Base-by-base conservation (phyloP, 768 basidiomycete genomes). In the Amylocystis lapponica region DNA sequence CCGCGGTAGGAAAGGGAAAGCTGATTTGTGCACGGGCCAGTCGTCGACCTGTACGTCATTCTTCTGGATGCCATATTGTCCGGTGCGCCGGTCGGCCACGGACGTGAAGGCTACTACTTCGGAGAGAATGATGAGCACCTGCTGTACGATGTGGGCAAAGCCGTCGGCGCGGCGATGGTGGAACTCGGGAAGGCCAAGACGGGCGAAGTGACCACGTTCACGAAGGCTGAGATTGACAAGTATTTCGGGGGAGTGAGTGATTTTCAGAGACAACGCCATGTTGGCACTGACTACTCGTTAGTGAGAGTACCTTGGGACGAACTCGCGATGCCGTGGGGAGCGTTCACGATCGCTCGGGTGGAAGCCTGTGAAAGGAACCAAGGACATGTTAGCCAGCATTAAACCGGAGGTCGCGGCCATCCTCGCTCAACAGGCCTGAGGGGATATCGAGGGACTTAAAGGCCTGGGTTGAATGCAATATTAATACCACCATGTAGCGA, bases 321-420 rank as follows among this genome's bases (percentile, higher is more conserved):
- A 61, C 48, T 58, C 54, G 19, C 58, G 60, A 11, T 49, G 46
- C 20, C 51, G 58, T 3, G 56, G 44, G 3, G 52, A 53, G 30
- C 62, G 73, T 39, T 63, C 66, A 1, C 62, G 63, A 32, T 54
- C 58, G 11, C 51, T 79, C 33, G 77, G 79, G 12, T 79, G 78
- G 79, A 69, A 68, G 43, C 75, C 79, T 9, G 66, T 49, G 43
- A 67, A 66, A 51, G 69, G 60, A 12, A 75, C 69, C 9, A 56
- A 67, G 41, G 77, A 79, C 53, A 68, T 79, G 63, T 49, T 79
- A 11, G 60, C 57, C 27, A 75, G 70, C 48, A 66, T 81, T 39
- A 63, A 65, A 44, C 55, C 63, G 5, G 75, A 79, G 55, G 66
- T 75, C 2, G 66, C 67, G 45, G 54, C 50, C n/a, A n/a, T n/a